phyloP scores from a whole-genome alignment of 2,329 filamentous ascomycete species.

The Decorospora gaudefroyi region DNA sequence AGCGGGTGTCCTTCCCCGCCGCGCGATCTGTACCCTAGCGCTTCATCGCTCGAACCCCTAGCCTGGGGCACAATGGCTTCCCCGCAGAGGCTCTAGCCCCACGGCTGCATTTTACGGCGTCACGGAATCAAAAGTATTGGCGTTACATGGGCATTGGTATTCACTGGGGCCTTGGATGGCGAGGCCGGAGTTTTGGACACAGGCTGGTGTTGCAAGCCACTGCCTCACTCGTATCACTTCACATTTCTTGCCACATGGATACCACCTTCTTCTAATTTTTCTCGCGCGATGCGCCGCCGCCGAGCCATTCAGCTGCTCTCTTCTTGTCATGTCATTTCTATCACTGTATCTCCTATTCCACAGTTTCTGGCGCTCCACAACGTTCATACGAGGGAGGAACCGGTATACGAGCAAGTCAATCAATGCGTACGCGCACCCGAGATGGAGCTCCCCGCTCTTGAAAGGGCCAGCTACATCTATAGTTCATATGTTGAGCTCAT shows the following conservation, averaged over 20 bases:
- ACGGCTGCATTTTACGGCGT: constrained; percentile 51
- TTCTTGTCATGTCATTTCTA: constrained; percentile 28
- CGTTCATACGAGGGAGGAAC: constrained; percentile 32
- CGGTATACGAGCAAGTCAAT: constrained; percentile 46
- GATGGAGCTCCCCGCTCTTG: constrained; percentile 28
- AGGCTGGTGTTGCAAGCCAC: constrained; percentile 44
- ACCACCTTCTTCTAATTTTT: constrained; percentile 28
- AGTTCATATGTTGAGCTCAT: constrained; percentile 27
- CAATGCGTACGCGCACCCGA: constrained; percentile 37
- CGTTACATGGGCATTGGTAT: constrained; percentile 46
- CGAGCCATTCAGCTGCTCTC: constrained; percentile 16
- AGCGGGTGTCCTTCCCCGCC: constrained; percentile 30
- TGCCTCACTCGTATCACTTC: constrained; percentile 41
- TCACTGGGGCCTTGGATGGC: constrained; percentile 31
- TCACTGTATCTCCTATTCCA: constrained; percentile 26
- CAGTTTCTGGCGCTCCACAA: constrained; percentile 24
- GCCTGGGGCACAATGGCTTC: constrained; percentile 28
- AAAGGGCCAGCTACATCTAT: constrained; percentile 27
- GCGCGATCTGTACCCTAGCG: constrained; percentile 32
- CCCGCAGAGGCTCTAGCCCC: constrained; percentile 25
- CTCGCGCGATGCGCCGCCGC: constrained; percentile 24
- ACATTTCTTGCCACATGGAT: constrained; percentile 28
- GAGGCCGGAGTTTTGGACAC: constrained; percentile 48
- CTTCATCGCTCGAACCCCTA: constrained; percentile 27
- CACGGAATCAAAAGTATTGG: constrained; percentile 47